Evolutionary conservation across 1,139 yeast genomes (phyloP), one percentile per base, ranked within the genome.

Genomic region (Kodamaea derodonti): DNA sequence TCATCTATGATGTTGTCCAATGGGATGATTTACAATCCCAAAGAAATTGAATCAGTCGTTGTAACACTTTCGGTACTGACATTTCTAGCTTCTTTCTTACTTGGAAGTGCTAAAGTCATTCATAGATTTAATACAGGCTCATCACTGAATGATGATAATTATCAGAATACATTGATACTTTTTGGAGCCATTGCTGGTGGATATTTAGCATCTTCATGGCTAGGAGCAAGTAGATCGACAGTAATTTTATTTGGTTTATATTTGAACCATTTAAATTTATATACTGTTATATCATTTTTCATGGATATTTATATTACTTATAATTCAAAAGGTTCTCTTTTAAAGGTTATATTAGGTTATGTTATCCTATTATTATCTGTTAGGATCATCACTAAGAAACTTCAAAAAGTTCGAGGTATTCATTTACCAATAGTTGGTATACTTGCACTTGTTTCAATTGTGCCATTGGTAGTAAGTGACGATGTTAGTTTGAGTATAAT

Each of bases 221-320:
- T 60, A 24, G 49, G 60, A 2, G 39, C 53, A 6, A 46, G 45
- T 28, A 41, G 66, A 20, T 35, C 56, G 3, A 40, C 56, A 2
- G 54, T 53, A 32, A 34, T 62, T 10, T 46, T 43, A 20, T 42
- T 62, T 23, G 64, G 64, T 4, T 48, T 61, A 14, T 58, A 53
- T 35, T 39, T 59, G 37, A 54, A 59, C 38, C 54, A 47, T 12
- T 49, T 52, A 44, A 60, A 56, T 31, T 38, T 52, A 10, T 61
- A 58, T 42, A 56, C 65, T 2, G 40, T 53, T 13, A 29, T 52
- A 20, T 48, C 57, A 23, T 49, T 60, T 26, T 24, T 52, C 9
- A 39, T 46, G 20, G 65, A 62, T 33, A 27, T 49, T 10, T 48
- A 42, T 33, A 32, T 34, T 13, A 32, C 43, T 2, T 46, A 46